phyloP scores from a whole-genome alignment of 805 yeast genomes.

The Lipomyces oligophaga region DNA sequence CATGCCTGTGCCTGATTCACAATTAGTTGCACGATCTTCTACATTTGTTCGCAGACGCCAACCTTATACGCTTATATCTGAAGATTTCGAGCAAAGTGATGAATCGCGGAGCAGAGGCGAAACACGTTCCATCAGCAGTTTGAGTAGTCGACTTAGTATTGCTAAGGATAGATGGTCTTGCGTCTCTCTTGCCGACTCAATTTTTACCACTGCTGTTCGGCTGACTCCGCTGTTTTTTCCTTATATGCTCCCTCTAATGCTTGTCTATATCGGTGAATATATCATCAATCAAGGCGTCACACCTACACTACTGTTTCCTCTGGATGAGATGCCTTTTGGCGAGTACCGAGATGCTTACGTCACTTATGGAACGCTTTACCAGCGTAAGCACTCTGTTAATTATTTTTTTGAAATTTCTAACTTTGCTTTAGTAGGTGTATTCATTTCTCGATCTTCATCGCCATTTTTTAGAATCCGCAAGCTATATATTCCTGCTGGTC shows the following conservation, averaged over 20 bases:
- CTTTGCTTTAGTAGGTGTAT: conserved; percentile 60
- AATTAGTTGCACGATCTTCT: conserved; percentile 18
- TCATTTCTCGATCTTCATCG: conserved; percentile 82
- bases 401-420: neutral
- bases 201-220: conserved; percentile 29
- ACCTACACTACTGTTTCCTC: conserved; percentile 79
- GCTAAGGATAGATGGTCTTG: too few relatives aligned
- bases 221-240: conserved; percentile 36
- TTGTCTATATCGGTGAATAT: conserved; percentile 85
- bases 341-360: conserved; percentile 84
- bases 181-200: conserved; percentile 4
- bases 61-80: conserved; percentile 4
- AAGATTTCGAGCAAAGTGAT: neutral
- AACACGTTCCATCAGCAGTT: conserved; percentile 3
- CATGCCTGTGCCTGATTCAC: conserved; percentile 35
- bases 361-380: conserved; percentile 83
- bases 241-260: conserved; percentile 76
- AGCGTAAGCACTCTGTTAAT: conserved; percentile 37
- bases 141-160: conserved; percentile 7
- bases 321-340: conserved; percentile 64
- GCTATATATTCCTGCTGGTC: conserved; percentile 57
- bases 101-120: neutral
- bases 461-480: conserved; percentile 55
- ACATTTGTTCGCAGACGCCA: conserved; percentile 8
- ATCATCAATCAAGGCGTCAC: conserved; percentile 87